phyloP scores from a whole-genome alignment of 2,329 filamentous ascomycete species.

The Peltaster fructicola region DNA sequence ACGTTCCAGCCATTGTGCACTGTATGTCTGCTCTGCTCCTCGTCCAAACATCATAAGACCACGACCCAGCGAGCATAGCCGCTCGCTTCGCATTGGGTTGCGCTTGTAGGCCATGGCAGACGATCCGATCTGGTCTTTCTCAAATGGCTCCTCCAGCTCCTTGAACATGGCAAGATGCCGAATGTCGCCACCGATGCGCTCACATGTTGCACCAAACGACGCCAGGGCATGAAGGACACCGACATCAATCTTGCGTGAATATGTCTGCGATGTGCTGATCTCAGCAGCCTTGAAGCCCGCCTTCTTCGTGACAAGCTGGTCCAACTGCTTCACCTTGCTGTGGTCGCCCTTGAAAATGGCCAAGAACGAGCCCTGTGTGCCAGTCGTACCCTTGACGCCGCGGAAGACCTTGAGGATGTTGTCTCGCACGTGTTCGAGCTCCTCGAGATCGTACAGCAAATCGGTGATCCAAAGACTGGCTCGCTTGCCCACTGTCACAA shows the following conservation, averaged over 20 bases:
- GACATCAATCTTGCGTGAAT: slow-evolving; percentile 67
- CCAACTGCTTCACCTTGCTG: slow-evolving; percentile 42
- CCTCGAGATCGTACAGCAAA: slow-evolving; percentile 55
- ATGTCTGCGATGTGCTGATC: slow-evolving; percentile 54
- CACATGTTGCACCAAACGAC: slow-evolving; percentile 61
- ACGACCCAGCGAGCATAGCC: slow-evolving; percentile 41
- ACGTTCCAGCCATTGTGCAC: slow-evolving; percentile 60
- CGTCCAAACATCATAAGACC: slow-evolving; percentile 31
- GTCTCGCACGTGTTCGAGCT: slow-evolving; percentile 50
- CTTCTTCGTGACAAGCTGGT: slow-evolving; percentile 46
- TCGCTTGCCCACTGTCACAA: slow-evolving; percentile 43
- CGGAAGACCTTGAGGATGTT: slow-evolving; percentile 50
- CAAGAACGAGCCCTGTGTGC: slow-evolving; percentile 63
- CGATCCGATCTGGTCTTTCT: slow-evolving; percentile 59
- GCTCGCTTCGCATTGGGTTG: slow-evolving; percentile 41
- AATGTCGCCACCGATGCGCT: slow-evolving; percentile 59
- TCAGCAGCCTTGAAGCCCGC: slow-evolving; percentile 45
- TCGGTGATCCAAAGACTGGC: slow-evolving; percentile 62
- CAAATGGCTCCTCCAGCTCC: slow-evolving; percentile 73
- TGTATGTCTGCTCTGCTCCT: slow-evolving; percentile 47
- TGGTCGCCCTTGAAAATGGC: slow-evolving; percentile 47
- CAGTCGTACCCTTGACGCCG: slow-evolving; percentile 55
- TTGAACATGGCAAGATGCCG: slow-evolving; percentile 58
- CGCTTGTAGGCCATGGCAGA: slow-evolving; percentile 53
- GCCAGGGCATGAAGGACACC: slow-evolving; percentile 64